phyloP scores from a whole-genome alignment of 1,139 yeast genomes.

The Diutina catenulata region DNA sequence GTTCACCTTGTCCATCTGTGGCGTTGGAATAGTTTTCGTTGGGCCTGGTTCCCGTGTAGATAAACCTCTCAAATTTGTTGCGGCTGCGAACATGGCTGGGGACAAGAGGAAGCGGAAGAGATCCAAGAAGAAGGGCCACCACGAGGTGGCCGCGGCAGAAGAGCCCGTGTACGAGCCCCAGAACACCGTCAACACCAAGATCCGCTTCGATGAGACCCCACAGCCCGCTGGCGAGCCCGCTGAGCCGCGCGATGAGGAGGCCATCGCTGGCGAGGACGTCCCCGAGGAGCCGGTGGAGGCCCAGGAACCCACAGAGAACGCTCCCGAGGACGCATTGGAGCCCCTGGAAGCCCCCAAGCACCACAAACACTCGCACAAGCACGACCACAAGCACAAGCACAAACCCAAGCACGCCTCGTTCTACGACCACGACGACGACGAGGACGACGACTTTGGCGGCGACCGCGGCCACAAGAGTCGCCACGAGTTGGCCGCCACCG shows the following conservation, averaged over 20 bases:
- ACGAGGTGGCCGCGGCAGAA: slow-evolving; percentile 5
- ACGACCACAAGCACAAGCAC: slow-evolving; percentile 4
- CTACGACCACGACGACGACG: slow-evolving; percentile 15
- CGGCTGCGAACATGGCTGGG: too few species aligned
- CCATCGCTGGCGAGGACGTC: background rate
- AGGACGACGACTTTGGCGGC: slow-evolving; percentile 13
- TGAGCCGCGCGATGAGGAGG: background rate
- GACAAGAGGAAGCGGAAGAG: slow-evolving; percentile 10
- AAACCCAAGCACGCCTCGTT: slow-evolving; percentile 6
- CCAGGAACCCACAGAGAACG: background rate
- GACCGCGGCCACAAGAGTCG: slow-evolving; percentile 6
- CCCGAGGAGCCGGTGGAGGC: background rate
- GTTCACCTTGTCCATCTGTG: too few species aligned
- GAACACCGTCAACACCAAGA: slow-evolving; percentile 17
- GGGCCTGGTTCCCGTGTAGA: too few species aligned
- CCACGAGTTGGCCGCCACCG: background rate
- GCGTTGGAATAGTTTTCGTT: too few species aligned
- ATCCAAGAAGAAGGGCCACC: slow-evolving; percentile 8
- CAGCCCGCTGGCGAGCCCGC: slow-evolving; percentile 7
- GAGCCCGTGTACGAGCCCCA: slow-evolving; percentile 7
- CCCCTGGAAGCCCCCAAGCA: background rate
- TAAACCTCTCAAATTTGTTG: too few species aligned
- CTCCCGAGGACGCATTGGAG: background rate
- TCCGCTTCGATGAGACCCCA: slow-evolving; percentile 15
- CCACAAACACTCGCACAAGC: background rate